Percentiles rank a stretch among this genome's conserved stretches.
phyloP scores from a whole-genome alignment of 768 basidiomycete species.

The Pleurotus sapidus region DNA sequence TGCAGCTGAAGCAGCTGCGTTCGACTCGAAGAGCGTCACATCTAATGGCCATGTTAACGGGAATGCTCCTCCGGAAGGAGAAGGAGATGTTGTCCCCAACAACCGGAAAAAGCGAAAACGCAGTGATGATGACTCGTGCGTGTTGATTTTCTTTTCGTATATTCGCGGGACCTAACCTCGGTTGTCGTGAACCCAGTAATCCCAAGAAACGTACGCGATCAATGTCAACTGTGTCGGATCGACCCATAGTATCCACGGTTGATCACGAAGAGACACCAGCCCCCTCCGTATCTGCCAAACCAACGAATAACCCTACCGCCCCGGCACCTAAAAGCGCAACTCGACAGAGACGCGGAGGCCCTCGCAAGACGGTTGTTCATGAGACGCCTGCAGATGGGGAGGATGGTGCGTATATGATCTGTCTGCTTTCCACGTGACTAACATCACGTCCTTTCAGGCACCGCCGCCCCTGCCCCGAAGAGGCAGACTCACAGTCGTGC shows the following conservation, averaged over 20 bases:
- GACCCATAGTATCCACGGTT: slow-evolving; percentile 33
- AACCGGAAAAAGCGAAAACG: slow-evolving; percentile 75
- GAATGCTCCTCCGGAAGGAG: slow-evolving; percentile 44
- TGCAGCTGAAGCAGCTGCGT: slow-evolving; percentile 65
- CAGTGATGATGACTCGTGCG: slow-evolving; percentile 69
- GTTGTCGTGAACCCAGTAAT: not conserved
- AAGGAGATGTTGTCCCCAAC: slow-evolving; percentile 34
- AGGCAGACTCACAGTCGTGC: slow-evolving; percentile 34
- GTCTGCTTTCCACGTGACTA: slow-evolving; percentile 1
- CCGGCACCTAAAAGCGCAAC: slow-evolving; percentile 18
- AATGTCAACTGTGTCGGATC: slow-evolving; percentile 68
- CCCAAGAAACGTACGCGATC: slow-evolving; percentile 76
- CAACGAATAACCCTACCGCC: slow-evolving; percentile 24
- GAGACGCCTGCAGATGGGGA: slow-evolving; percentile 51
- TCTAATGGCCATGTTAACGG: slow-evolving; percentile 32
- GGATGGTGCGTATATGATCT: slow-evolving; percentile 47
- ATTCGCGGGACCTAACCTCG: not conserved
- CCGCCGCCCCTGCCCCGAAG: slow-evolving; percentile 23
- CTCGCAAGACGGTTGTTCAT: slow-evolving; percentile 31
- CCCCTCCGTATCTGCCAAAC: slow-evolving; percentile 24
- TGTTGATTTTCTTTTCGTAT: slow-evolving; percentile 13
- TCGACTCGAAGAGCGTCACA: slow-evolving; percentile 28
- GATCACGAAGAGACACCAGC: slow-evolving; percentile 41
- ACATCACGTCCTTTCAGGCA: slow-evolving; percentile 8
- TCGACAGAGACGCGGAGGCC: slow-evolving; percentile 42